Conservation (phyloP, 441 rosid genomes). For the Adansonia grandidieri region DNA sequence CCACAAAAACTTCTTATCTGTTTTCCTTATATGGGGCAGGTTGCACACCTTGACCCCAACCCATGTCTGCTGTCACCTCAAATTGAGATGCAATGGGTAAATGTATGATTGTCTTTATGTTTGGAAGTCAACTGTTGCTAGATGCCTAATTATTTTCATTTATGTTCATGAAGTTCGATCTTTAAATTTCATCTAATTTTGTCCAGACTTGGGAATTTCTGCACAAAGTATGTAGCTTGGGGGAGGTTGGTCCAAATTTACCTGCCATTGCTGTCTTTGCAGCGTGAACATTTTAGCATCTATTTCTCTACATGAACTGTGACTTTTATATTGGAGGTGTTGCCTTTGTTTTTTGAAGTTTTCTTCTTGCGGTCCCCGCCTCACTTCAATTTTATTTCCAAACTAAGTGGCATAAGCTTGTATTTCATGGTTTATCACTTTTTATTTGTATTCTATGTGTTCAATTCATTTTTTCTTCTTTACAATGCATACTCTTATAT, state of each 20-base stretch:
- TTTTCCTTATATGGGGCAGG: not conserved
- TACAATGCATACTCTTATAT: not conserved
- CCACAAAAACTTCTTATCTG: not conserved
- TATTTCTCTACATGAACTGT: not conserved
- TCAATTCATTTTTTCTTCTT: not conserved
- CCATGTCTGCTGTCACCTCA: not conserved
- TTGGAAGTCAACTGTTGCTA: not conserved
- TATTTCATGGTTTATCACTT: not conserved
- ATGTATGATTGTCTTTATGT: not conserved
- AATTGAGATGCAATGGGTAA: too few species aligned
- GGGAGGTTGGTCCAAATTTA: not conserved
- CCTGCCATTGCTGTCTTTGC: not conserved
- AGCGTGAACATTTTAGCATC: not conserved
- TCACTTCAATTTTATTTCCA: too few species aligned
- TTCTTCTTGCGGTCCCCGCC: not conserved
- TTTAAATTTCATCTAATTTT: not conserved
- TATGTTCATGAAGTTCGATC: not conserved
- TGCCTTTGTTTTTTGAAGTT: not conserved
- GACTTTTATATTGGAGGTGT: not conserved
- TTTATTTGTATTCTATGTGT: not conserved
- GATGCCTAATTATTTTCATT: not conserved
- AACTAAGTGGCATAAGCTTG: not conserved
- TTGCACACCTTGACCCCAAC: slow-evolving; percentile 6
- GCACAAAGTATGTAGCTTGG: not conserved
- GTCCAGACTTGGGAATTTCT: slow-evolving; percentile 6